Conservation (phyloP, 768 basidiomycete species). For the Pisolithus tinctorius region DNA sequence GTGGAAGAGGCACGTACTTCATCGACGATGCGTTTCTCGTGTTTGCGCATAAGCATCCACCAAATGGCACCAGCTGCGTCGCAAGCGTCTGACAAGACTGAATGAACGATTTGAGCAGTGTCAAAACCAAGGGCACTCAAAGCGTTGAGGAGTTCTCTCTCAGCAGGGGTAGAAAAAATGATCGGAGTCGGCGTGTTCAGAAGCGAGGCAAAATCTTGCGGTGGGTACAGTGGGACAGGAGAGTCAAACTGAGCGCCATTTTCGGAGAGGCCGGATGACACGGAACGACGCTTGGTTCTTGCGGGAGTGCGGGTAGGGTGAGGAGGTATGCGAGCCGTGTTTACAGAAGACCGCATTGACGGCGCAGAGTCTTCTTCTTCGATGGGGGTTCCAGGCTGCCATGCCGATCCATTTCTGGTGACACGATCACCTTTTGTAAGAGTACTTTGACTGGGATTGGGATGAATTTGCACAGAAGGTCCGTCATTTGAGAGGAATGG, state of each 20-base stretch:
- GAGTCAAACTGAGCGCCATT: slow-evolving; percentile 46
- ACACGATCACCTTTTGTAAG: slow-evolving; percentile 38
- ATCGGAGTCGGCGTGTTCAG: slow-evolving; percentile 63
- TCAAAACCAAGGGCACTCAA: slow-evolving; percentile 81
- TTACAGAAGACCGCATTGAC: slow-evolving; percentile 23
- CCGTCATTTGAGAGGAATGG: slow-evolving; percentile 1
- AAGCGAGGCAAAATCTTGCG: slow-evolving; percentile 55
- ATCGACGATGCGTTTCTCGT: slow-evolving; percentile 50
- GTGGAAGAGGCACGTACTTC: slow-evolving; percentile 21
- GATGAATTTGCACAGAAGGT: slow-evolving; percentile 32
- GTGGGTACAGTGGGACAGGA: slow-evolving; percentile 29
- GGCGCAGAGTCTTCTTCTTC: slow-evolving; percentile 39
- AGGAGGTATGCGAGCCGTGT: slow-evolving; percentile 38
- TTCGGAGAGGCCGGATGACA: slow-evolving; percentile 80
- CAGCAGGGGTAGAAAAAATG: slow-evolving; percentile 81
- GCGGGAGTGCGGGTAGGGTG: slow-evolving; percentile 82
- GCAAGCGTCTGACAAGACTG: slow-evolving; percentile 86
- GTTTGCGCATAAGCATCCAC: slow-evolving; percentile 92
- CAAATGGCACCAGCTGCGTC: slow-evolving; percentile 87
- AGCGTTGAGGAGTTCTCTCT: slow-evolving; percentile 71
- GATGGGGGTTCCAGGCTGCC: slow-evolving; percentile 41
- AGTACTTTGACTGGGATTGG: slow-evolving; percentile 53
- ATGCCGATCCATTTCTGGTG: slow-evolving; percentile 26
- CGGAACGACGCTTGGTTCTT: slow-evolving; percentile 91
- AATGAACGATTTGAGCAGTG: slow-evolving; percentile 92